A percentile compares a stretch with the other conserved stretches of the same genome.
Evolutionary conservation across 148 eudicot species (phyloP).

Genomic region (Camellia lanceoleosa): DNA sequence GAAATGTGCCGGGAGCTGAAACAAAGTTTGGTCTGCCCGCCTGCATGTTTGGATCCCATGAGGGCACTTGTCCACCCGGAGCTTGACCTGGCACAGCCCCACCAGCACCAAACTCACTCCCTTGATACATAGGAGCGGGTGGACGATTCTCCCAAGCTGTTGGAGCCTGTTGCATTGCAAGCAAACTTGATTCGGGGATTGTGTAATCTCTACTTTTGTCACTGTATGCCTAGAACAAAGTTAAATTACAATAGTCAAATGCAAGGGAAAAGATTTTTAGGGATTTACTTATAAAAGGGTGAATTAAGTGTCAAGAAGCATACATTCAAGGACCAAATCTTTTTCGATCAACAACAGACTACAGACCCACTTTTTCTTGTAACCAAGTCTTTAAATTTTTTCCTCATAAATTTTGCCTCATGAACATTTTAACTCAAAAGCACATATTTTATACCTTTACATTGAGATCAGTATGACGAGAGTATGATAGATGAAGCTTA

Average conservation of each 20-base stretch:
- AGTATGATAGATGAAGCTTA: constrained; percentile 95
- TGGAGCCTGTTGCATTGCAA: constrained; percentile 33
- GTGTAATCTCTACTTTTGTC: constrained; percentile 84
- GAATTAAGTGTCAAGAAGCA: constrained; percentile 24
- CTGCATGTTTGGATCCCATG: constrained; percentile 46
- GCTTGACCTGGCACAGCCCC: constrained; percentile 22
- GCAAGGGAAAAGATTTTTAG: background rate
- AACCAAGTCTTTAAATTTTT: constrained; percentile 11
- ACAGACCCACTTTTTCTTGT: background rate
- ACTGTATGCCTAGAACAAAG: constrained; percentile 48
- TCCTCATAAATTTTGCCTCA: constrained; percentile 19
- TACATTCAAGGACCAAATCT: constrained; percentile 25
- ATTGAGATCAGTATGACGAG: constrained; percentile 96
- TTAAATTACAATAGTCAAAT: background rate
- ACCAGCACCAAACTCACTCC: constrained; percentile 25
- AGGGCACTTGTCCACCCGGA: constrained; percentile 18
- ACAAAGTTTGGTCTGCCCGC: constrained; percentile 34
- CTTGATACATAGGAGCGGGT: constrained; percentile 24
- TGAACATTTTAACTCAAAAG: constrained; percentile 26
- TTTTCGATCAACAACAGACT: constrained; percentile 3
- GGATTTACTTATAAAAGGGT: background rate
- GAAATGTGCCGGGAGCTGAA: constrained; percentile 40
- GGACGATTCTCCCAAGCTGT: constrained; percentile 52
- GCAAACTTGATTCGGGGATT: constrained; percentile 28
- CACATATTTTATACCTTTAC: constrained; percentile 61